These are phyloP conservation scores for Marsdenia floribunda DNA, from an alignment of 257 asterid species.

Conservation along the genomic window DNA sequence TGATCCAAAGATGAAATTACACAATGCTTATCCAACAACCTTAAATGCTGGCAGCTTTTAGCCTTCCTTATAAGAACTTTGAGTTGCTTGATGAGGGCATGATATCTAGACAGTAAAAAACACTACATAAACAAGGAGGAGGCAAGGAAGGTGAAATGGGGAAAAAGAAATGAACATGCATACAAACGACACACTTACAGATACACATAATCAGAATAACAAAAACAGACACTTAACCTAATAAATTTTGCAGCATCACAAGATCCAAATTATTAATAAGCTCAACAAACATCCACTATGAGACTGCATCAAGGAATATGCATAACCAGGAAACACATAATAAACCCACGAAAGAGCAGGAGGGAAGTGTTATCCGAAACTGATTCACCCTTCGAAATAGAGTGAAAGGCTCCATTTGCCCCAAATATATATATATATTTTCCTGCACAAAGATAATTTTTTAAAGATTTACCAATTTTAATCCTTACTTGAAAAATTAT, in stretches of 20 bases:
- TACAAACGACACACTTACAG: background rate
- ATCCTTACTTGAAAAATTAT: too few relatives aligned
- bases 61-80: conserved; percentile 52
- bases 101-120: conserved; percentile 49
- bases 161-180: background rate
- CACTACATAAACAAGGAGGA: conserved; percentile 12
- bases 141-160: background rate
- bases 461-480: too few relatives aligned
- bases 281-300: background rate
- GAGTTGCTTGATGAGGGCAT: conserved; percentile 54
- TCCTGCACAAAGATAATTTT: too few relatives aligned
- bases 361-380: background rate
- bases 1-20: conserved; percentile 33
- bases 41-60: conserved; percentile 45
- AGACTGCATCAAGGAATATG: background rate
- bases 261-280: background rate
- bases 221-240: background rate
- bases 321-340: background rate
- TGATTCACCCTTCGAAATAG: background rate
- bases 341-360: background rate
- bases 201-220: background rate
- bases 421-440: too few relatives aligned
- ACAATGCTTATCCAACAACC: conserved; percentile 84
- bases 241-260: background rate
- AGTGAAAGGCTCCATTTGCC: too few relatives aligned